Evolutionary conservation across 805 yeast species (phyloP).

Genomic region (Pichia rugopelliculosa): DNA sequence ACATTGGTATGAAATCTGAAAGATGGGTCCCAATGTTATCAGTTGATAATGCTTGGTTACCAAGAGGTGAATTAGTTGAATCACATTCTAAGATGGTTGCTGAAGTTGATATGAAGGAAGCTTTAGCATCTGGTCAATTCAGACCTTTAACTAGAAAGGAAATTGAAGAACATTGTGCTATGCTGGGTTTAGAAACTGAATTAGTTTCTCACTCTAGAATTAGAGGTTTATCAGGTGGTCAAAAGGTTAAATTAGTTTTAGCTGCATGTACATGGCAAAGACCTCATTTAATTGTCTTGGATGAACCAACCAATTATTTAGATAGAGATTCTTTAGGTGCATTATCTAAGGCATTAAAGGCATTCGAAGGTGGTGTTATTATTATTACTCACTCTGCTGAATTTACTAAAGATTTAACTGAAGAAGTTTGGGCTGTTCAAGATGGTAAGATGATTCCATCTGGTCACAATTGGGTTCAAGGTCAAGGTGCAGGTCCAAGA

Average conservation of each 20-base stretch:
- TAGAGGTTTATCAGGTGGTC: conserved; percentile 99
- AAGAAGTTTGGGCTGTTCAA: conserved; percentile 99
- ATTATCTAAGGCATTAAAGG: conserved; percentile 96
- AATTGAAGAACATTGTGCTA: conserved; percentile 97
- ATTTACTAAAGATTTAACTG: conserved; percentile 98
- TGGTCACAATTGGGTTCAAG: conserved; percentile 99
- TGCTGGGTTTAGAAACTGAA: conserved; percentile 98
- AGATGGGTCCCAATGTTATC: conserved; percentile 99
- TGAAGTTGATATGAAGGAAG: conserved; percentile 99
- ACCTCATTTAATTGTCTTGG: conserved; percentile 98
- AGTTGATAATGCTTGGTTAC: conserved; percentile 99
- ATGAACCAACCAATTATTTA: conserved; percentile 99
- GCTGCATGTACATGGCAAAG: conserved; percentile 99
- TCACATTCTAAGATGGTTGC: conserved; percentile 99
- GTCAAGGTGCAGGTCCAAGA: conserved; percentile 99
- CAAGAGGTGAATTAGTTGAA: conserved; percentile 97
- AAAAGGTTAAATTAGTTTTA: conserved; percentile 97
- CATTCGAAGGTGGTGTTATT: conserved; percentile 99
- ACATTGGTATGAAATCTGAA: conserved; percentile 97
- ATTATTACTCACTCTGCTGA: conserved; percentile 99
- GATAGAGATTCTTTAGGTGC: conserved; percentile 99
- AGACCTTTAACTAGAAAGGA: conserved; percentile 99
- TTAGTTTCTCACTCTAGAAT: conserved; percentile 99
- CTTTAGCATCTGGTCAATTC: conserved; percentile 99
- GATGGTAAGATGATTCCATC: conserved; percentile 99